These are phyloP conservation scores for Choricystis sp. DNA, from an alignment of 139 green algal genomes.

Conservation along the genomic window DNA sequence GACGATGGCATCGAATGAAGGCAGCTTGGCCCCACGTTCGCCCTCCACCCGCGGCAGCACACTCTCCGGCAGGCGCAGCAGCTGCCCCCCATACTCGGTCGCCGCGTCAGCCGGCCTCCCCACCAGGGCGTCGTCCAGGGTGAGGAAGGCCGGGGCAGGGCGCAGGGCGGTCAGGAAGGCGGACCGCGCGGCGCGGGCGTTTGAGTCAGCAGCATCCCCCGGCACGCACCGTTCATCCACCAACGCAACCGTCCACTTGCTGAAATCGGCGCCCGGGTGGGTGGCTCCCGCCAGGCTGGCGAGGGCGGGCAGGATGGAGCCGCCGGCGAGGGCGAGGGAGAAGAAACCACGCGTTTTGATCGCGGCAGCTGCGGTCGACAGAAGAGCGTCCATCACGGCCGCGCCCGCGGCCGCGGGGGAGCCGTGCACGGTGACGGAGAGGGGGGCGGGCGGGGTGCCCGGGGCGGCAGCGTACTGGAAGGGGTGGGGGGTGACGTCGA, in stretches of 20 bases:
- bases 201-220: constrained; percentile 7
- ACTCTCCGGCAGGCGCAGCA: not conserved
- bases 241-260: constrained; percentile 9
- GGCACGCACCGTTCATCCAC: constrained; percentile 20
- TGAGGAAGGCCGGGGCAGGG: no score
- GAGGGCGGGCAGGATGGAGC: not conserved
- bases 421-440: not conserved
- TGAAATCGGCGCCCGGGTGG: not conserved
- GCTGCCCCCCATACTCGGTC: no score
- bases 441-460: no score
- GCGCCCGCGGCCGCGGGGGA: not conserved
- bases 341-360: constrained; percentile 3
- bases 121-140: not conserved
- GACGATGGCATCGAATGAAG: not conserved
- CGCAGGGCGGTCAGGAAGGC: not conserved
- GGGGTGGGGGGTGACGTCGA: not conserved
- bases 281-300: not conserved
- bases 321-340: constrained; percentile 2
- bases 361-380: not conserved
- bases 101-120: no score
- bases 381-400: not conserved
- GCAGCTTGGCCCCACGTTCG: constrained; percentile 1
- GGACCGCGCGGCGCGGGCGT: not conserved
- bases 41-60: not conserved
- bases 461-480: not conserved